phyloP scores from a whole-genome alignment of 805 yeast species.

The Myxozyma nipponensis region DNA sequence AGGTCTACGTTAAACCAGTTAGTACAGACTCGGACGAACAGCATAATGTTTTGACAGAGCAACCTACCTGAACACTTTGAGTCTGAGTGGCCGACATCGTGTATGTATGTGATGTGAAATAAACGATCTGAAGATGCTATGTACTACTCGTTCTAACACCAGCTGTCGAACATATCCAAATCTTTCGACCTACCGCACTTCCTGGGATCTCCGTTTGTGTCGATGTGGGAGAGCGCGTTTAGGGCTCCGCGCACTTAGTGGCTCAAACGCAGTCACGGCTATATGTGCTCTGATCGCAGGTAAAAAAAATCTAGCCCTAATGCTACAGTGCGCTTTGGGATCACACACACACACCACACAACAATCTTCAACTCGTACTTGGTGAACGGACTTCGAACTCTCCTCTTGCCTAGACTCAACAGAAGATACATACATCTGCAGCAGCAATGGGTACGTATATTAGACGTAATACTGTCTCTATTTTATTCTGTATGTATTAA shows the following conservation, averaged over 20 bases:
- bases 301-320: slow-evolving; percentile 2
- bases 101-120: slow-evolving; percentile 3
- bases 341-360: slow-evolving; percentile 1
- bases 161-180: too few species aligned
- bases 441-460: slow-evolving; percentile 24
- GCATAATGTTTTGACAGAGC: neutral
- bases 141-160: neutral
- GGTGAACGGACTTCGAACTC: neutral
- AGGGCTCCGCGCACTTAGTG: too few species aligned
- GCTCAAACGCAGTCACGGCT: slow-evolving; percentile 18
- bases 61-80: slow-evolving; percentile 30
- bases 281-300: too few species aligned
- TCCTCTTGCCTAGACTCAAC: too few species aligned
- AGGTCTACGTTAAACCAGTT: too few species aligned
- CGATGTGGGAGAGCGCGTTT: too few species aligned
- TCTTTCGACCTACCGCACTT: too few species aligned
- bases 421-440: too few species aligned
- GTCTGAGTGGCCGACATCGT: slow-evolving; percentile 21
- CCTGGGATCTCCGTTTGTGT: too few species aligned
- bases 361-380: slow-evolving; percentile 2
- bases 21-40: neutral
- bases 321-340: neutral
- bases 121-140: neutral
- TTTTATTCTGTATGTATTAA: neutral
- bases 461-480: neutral